Conservation (phyloP, 805 yeast genomes). For the Candida lessepsii region DNA sequence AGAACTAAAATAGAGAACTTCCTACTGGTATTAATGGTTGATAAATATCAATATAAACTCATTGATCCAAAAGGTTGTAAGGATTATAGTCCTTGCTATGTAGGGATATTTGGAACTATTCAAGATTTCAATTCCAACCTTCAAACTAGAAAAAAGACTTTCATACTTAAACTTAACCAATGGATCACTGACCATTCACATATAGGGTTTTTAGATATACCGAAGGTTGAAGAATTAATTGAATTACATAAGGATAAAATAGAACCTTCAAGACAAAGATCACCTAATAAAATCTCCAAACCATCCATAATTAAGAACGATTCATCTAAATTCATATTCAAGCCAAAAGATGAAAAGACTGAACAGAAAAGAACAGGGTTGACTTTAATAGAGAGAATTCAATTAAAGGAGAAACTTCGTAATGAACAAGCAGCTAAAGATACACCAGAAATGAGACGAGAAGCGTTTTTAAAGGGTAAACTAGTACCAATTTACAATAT, state of each 20-base stretch:
- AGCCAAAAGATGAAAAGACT: conserved; percentile 21
- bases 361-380: conserved; percentile 25
- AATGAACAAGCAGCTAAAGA: conserved; percentile 15
- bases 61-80: conserved; percentile 9
- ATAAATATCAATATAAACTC: conserved; percentile 15
- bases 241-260: conserved; percentile 5
- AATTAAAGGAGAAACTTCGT: conserved; percentile 30
- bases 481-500: conserved; percentile 32
- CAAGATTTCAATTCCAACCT: conserved; percentile 12
- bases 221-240: conserved; percentile 8
- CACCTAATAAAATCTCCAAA: conserved; percentile 20
- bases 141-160: conserved; percentile 19
- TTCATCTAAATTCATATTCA: conserved; percentile 35
- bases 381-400: conserved; percentile 37
- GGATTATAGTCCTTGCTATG: conserved; percentile 17
- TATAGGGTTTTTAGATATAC: conserved; percentile 10
- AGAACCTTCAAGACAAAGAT: conserved; percentile 1
- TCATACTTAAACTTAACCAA: conserved; percentile 16
- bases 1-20: conserved; percentile 21
- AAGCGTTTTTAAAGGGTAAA: conserved; percentile 26
- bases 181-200: conserved; percentile 24
- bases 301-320: conserved; percentile 29
- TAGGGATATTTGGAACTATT: conserved; percentile 10
- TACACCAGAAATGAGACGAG: conserved; percentile 23
- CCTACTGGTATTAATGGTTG: conserved; percentile 19